These are phyloP conservation scores for Golubevia sp. DNA, from an alignment of 1,284 basidiomycete genomes.

Conservation along the genomic window DNA sequence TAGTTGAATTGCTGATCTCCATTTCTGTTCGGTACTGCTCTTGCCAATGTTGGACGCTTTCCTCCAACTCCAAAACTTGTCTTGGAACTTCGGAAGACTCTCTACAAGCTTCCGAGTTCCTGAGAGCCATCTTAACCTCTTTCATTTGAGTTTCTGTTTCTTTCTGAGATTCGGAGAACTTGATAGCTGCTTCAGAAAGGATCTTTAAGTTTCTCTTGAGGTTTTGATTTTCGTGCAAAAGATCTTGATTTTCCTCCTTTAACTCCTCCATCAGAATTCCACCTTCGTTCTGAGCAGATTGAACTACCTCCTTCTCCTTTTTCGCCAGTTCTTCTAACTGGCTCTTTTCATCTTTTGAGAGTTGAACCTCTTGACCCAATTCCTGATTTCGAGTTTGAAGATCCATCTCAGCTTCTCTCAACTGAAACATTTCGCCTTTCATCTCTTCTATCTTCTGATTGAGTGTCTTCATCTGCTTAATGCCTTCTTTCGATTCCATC, in stretches of 20 bases:
- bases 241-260: not conserved
- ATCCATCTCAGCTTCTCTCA: not conserved
- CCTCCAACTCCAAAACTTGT: too few relatives aligned
- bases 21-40: too few relatives aligned
- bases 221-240: not conserved
- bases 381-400: not conserved
- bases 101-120: too few relatives aligned
- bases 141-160: too few relatives aligned
- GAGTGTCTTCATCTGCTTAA: not conserved
- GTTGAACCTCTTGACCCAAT: not conserved
- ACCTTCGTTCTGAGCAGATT: not conserved
- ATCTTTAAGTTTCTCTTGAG: not conserved
- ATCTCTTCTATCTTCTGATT: slow-evolving; percentile 2
- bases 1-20: too few relatives aligned
- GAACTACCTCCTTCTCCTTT: not conserved
- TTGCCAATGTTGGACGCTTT: too few relatives aligned
- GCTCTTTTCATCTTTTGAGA: not conserved
- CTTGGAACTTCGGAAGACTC: too few relatives aligned
- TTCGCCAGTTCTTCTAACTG: not conserved
- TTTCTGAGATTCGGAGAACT: not conserved
- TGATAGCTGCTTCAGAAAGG: not conserved
- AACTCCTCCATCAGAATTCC: not conserved
- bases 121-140: too few relatives aligned
- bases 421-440: not conserved
- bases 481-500: not conserved